A percentile compares a stretch with the other conserved stretches of the same genome.
Conservation (phyloP, 2,329 filamentous ascomycete species). For the Harringtonia lauricola region DNA sequence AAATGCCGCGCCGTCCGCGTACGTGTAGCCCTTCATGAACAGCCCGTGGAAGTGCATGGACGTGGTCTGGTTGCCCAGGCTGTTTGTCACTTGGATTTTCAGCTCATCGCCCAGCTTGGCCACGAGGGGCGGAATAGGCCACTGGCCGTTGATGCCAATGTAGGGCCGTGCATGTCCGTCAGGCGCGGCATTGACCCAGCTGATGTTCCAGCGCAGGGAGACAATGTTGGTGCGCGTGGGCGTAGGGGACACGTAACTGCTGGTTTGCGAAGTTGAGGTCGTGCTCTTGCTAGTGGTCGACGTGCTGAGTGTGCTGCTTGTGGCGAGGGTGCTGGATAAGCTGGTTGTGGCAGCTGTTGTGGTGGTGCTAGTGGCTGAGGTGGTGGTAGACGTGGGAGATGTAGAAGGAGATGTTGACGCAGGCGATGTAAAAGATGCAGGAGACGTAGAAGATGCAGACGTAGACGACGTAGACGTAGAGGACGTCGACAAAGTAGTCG, state of each 20-base stretch:
- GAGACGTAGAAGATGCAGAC: too few species aligned
- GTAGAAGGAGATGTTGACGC: too few species aligned
- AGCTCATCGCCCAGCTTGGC: conserved; percentile 50
- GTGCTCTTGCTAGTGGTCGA: too few species aligned
- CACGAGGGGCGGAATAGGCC: conserved; percentile 58
- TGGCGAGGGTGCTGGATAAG: not conserved
- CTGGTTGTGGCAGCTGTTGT: not conserved
- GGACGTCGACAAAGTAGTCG: too few species aligned
- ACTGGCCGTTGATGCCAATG: conserved; percentile 66
- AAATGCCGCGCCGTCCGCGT: conserved; percentile 59
- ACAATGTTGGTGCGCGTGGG: not conserved
- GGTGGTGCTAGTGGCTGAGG: too few species aligned
- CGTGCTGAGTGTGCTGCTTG: not conserved
- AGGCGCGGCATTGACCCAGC: conserved; percentile 44
- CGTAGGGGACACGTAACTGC: too few species aligned
- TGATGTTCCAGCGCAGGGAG: conserved; percentile 33
- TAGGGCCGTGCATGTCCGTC: conserved; percentile 54
- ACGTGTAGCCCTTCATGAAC: conserved; percentile 38
- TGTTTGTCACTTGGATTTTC: conserved; percentile 45
- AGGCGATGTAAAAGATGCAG: too few species aligned
- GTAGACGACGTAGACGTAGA: too few species aligned
- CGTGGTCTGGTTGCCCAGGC: conserved; percentile 49
- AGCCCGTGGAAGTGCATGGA: conserved; percentile 61
- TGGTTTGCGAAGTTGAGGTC: too few species aligned
- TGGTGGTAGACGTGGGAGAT: too few species aligned